Conservation (phyloP, 2,329 filamentous ascomycete species). For the Fusarium bactridioides region DNA sequence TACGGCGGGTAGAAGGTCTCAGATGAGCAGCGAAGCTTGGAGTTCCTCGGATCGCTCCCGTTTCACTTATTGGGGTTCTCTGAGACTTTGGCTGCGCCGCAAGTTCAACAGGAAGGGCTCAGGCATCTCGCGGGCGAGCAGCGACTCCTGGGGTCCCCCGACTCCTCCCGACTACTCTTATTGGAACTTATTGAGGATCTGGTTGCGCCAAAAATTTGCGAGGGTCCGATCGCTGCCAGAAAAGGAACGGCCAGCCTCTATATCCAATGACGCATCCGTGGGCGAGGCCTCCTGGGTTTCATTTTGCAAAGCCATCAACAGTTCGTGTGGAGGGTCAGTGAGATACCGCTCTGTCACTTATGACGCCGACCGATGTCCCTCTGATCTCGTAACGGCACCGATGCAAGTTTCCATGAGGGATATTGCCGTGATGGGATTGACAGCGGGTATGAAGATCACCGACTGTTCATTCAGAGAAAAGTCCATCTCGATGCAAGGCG, state of each 20-base stretch:
- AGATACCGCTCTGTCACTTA: neutral
- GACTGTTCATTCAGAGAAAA: neutral
- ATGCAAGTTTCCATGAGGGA: neutral
- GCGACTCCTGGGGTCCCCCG: neutral
- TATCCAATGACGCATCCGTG: neutral
- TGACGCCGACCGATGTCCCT: neutral
- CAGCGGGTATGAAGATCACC: neutral
- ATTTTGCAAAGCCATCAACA: neutral
- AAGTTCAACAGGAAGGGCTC: neutral
- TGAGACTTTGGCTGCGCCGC: neutral
- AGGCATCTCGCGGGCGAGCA: neutral
- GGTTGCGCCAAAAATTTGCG: neutral
- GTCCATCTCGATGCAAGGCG: neutral
- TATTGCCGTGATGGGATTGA: neutral
- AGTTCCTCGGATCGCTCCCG: neutral
- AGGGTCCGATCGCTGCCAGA: no score
- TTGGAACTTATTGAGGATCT: neutral
- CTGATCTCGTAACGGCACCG: neutral
- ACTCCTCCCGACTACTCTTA: neutral
- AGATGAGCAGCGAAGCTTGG: neutral
- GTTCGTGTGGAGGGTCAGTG: neutral
- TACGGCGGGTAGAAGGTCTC: neutral
- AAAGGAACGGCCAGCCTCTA: no score
- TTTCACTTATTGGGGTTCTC: neutral
- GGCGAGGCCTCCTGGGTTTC: neutral